These are phyloP conservation scores for Verbascum thapsus DNA, from an alignment of 257 asterid genomes.

Conservation along the genomic window DNA sequence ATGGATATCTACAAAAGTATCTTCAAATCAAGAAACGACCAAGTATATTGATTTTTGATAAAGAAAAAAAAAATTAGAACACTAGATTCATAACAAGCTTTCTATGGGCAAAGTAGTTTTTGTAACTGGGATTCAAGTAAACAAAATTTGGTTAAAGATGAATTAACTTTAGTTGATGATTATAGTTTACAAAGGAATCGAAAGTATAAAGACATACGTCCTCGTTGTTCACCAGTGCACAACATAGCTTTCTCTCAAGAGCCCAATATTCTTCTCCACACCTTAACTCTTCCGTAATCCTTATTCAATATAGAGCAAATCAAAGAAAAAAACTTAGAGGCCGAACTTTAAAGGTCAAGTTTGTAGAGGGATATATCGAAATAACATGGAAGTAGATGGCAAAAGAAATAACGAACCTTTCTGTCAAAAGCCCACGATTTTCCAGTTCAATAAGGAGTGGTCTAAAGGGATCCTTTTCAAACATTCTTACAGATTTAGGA, in stretches of 20 bases:
- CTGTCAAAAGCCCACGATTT: conserved; percentile 62
- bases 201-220: conserved; percentile 43
- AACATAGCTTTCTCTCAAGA: conserved; percentile 85
- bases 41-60: conserved; percentile 12
- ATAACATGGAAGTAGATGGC: conserved; percentile 17
- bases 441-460: conserved; percentile 70
- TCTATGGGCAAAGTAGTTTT: too few relatives aligned
- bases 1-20: conserved; percentile 56
- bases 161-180: background rate
- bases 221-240: conserved; percentile 50
- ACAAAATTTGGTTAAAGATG: too few relatives aligned
- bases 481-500: conserved; percentile 35
- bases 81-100: too few relatives aligned
- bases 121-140: too few relatives aligned
- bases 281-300: conserved; percentile 74
- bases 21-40: conserved; percentile 33
- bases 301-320: conserved; percentile 29
- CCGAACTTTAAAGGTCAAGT: background rate
- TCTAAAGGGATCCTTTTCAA: conserved; percentile 58
- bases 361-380: background rate
- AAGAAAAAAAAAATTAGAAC: background rate
- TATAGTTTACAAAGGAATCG: conserved; percentile 6
- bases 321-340: conserved; percentile 13
- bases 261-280: conserved; percentile 87
- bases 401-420: conserved; percentile 47